These are phyloP conservation scores for Phlebiopsis gigantea DNA, from an alignment of 768 basidiomycete species.

Conservation along the genomic window DNA sequence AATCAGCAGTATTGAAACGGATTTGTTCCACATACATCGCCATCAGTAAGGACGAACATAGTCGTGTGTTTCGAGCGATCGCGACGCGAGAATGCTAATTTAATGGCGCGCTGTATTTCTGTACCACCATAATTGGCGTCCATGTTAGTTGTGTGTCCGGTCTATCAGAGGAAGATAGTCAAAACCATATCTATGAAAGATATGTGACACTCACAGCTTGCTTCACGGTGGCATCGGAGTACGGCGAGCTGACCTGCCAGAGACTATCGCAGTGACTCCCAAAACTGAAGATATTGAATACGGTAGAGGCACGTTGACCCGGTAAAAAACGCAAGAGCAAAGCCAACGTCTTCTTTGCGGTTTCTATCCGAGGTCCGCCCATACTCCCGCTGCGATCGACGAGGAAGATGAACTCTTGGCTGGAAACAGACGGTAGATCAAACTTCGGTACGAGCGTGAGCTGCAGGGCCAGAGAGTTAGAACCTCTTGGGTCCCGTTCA, in stretches of 20 bases:
- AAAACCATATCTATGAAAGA: neutral
- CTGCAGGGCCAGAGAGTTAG: conserved; percentile 41
- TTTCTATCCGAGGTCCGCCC: conserved; percentile 33
- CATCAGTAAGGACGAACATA: conserved; percentile 57
- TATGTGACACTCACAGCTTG: conserved; percentile 31
- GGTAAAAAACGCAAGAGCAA: conserved; percentile 51
- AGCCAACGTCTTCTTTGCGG: conserved; percentile 41
- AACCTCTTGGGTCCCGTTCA: conserved; percentile 29
- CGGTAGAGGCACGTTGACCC: conserved; percentile 22
- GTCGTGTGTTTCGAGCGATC: conserved; percentile 33
- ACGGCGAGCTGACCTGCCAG: conserved; percentile 23
- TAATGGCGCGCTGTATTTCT: conserved; percentile 40
- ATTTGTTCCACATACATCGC: conserved; percentile 31
- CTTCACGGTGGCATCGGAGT: neutral
- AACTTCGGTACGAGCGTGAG: conserved; percentile 50
- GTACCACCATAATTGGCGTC: conserved; percentile 43
- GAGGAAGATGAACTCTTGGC: conserved; percentile 57
- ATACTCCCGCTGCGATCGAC: conserved; percentile 58
- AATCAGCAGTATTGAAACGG: neutral
- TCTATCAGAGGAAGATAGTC: neutral
- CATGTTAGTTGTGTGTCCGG: conserved; percentile 5
- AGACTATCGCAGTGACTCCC: conserved; percentile 27
- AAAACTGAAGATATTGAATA: conserved; percentile 57
- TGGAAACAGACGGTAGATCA: conserved; percentile 33
- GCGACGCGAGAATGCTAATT: conserved; percentile 31